Conservation (phyloP, 768 basidiomycete species). For the Russula olivacea region DNA sequence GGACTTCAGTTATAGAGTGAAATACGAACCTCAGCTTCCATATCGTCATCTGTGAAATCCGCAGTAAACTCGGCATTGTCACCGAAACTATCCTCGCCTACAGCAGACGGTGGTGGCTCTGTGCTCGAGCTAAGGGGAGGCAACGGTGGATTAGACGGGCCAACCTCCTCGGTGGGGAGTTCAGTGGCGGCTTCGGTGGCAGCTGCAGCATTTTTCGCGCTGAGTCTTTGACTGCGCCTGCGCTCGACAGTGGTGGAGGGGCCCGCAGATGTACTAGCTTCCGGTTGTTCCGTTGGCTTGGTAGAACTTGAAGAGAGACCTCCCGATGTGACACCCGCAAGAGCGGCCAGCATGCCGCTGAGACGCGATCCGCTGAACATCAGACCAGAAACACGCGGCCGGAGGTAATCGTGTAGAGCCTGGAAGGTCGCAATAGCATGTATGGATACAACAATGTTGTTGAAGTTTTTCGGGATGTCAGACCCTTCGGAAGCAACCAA, state of each 20-base stretch:
- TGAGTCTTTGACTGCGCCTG: conserved; percentile 78
- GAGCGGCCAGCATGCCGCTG: conserved; percentile 86
- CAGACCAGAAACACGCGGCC: conserved; percentile 78
- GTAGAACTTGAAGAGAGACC: conserved; percentile 23
- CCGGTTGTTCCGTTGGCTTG: conserved; percentile 22
- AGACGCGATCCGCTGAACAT: conserved; percentile 57
- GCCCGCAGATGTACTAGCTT: conserved; percentile 23
- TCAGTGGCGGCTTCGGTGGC: conserved; percentile 20
- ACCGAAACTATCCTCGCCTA: conserved; percentile 42
- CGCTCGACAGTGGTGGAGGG: conserved; percentile 39
- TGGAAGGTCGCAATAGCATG: conserved; percentile 98
- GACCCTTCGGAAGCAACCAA: conserved; percentile 86
- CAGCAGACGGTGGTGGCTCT: conserved; percentile 31
- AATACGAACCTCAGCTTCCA: conserved; percentile 61
- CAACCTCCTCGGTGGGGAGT: conserved; percentile 22
- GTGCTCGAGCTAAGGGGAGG: conserved; percentile 21
- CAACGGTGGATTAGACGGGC: conserved; percentile 15
- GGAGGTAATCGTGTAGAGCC: conserved; percentile 91
- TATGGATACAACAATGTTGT: conserved; percentile 93
- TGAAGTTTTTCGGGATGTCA: conserved; percentile 78
- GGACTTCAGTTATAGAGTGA: not conserved
- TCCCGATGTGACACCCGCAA: conserved; percentile 49
- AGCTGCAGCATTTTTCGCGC: conserved; percentile 51
- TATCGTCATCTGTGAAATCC: conserved; percentile 82
- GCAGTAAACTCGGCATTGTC: conserved; percentile 58